Conservation (phyloP, 2,329 filamentous ascomycete genomes). For the Ramichloridium luteum region DNA sequence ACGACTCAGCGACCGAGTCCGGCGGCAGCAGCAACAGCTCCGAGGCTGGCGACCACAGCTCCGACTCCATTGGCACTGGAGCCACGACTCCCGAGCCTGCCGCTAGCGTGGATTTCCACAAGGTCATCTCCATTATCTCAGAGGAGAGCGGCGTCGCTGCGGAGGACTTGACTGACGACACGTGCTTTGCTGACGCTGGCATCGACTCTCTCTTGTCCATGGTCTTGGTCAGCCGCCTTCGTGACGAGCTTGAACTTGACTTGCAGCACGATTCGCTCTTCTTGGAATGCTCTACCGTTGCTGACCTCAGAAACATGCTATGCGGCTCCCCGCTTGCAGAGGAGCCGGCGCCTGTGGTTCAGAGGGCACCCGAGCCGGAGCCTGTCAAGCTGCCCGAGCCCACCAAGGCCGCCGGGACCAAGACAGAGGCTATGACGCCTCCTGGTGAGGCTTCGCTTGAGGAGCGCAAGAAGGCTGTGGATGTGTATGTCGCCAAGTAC, state of each 20-base stretch:
- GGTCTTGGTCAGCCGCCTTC: slow-evolving; percentile 13
- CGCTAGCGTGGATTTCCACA: slow-evolving; percentile 22
- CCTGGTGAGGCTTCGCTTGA: too few relatives aligned
- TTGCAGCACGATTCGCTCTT: slow-evolving; percentile 13
- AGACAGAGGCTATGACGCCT: too few relatives aligned
- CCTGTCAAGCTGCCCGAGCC: too few relatives aligned
- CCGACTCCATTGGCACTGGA: background rate
- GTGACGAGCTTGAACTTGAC: slow-evolving; percentile 16
- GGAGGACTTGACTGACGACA: slow-evolving; percentile 4
- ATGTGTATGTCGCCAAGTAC: too few relatives aligned
- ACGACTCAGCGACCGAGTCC: too few relatives aligned
- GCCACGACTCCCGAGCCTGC: slow-evolving; percentile 11
- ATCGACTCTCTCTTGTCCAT: slow-evolving; percentile 20
- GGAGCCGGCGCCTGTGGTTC: too few relatives aligned
- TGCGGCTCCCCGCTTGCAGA: too few relatives aligned
- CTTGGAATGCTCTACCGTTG: slow-evolving; percentile 9
- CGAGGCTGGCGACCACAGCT: background rate
- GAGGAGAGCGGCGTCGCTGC: slow-evolving; percentile 4
- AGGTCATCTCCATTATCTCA: slow-evolving; percentile 2
- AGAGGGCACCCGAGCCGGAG: too few relatives aligned
- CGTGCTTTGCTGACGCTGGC: slow-evolving; percentile 18
- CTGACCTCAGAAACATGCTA: slow-evolving; percentile 7
- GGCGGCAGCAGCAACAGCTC: background rate
- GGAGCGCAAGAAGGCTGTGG: too few relatives aligned
- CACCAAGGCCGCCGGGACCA: too few relatives aligned